Evolutionary conservation across 2,329 filamentous ascomycete genomes (phyloP).

Genomic region (Venturia asperata): DNA sequence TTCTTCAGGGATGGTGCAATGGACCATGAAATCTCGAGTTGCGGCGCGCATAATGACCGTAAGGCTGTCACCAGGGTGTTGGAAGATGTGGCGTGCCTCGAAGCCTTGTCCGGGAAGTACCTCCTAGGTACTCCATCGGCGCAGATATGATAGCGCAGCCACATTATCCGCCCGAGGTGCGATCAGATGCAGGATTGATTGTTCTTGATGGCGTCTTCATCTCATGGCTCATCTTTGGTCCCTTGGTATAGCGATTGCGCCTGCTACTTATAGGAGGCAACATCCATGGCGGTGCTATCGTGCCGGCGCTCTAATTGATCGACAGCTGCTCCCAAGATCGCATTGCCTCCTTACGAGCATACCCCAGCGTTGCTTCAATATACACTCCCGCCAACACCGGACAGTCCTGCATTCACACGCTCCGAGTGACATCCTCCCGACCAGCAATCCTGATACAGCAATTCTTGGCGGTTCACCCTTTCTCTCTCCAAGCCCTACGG

Average conservation of each 20-base stretch:
- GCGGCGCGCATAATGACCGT: background rate
- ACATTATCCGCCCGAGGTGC: background rate
- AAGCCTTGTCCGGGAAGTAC: background rate
- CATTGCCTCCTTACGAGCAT: background rate
- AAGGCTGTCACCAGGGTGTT: background rate
- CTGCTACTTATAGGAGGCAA: no score
- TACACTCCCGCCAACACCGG: background rate
- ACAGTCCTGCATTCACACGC: constrained; percentile 4
- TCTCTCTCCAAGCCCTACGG: background rate
- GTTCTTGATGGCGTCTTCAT: background rate
- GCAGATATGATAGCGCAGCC: background rate
- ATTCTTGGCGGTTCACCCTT: background rate
- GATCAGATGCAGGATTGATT: background rate
- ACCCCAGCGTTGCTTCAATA: background rate
- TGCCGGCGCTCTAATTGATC: background rate
- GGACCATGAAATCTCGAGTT: background rate
- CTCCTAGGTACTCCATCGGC: background rate
- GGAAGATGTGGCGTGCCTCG: background rate
- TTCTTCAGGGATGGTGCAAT: no score
- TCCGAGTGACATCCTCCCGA: constrained; percentile 6
- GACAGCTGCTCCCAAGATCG: background rate
- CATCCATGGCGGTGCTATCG: background rate
- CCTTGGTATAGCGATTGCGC: background rate
- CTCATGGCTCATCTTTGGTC: background rate
- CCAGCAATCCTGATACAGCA: constrained; percentile 1